These are phyloP conservation scores for Labyrinthula sp. DNA, from an alignment of 352 stramenopile species.

Conservation along the genomic window DNA sequence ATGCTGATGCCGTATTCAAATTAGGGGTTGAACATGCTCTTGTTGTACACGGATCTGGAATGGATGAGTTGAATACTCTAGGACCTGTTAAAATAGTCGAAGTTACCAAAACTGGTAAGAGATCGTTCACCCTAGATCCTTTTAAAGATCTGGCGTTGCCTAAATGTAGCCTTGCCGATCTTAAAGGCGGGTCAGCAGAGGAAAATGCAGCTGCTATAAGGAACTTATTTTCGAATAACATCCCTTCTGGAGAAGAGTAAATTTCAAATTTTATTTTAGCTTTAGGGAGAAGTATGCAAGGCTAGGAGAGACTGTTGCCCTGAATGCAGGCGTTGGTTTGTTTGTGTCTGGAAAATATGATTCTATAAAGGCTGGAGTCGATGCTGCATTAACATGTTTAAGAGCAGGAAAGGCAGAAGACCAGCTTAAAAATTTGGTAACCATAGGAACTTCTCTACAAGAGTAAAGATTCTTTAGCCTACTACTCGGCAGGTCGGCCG, in stretches of 20 bases:
- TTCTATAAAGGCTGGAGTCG: conserved; percentile 60
- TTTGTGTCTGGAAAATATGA: conserved; percentile 82
- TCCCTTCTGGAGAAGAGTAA: no score
- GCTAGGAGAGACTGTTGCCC: conserved; percentile 85
- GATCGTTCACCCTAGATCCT: conserved; percentile 41
- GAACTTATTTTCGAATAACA: conserved; percentile 63
- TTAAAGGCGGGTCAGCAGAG: conserved; percentile 74
- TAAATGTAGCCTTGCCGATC: conserved; percentile 64
- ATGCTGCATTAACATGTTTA: no score
- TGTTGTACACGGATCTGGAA: conserved; percentile 84
- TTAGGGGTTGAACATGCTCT: conserved; percentile 85
- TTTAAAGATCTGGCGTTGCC: conserved; percentile 64
- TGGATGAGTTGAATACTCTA: conserved; percentile 95
- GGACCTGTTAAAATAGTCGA: conserved; percentile 35
- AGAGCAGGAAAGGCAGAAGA: no score
- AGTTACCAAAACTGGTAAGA: conserved; percentile 6
- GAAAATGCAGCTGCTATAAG: conserved; percentile 67
- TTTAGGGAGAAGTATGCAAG: conserved; percentile 65
- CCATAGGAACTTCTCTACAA: no score
- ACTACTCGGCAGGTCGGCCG: no score
- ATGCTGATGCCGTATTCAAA: conserved; percentile 50
- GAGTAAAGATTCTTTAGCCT: no score
- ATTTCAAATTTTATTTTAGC: conserved; percentile 47
- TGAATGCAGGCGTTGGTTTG: conserved; percentile 86
- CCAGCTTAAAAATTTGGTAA: no score